These are phyloP conservation scores for Yamadazyma ubonensis DNA, from an alignment of 805 yeast species.

Conservation along the genomic window DNA sequence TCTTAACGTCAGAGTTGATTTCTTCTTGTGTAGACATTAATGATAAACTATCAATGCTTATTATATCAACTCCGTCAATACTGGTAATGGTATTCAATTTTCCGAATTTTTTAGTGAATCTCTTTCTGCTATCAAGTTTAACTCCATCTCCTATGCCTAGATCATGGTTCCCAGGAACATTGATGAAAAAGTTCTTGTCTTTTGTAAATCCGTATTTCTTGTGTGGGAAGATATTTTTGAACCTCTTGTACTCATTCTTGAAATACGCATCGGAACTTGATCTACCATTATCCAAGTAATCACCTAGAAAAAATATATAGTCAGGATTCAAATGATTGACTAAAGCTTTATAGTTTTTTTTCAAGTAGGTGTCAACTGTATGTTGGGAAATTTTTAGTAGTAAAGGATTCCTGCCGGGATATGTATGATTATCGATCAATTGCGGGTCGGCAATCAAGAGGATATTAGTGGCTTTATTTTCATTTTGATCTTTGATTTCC, in stretches of 20 bases:
- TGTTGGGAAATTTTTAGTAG: conserved; percentile 37
- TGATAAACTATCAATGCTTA: conserved; percentile 75
- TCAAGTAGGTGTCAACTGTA: conserved; percentile 40
- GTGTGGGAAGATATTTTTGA: conserved; percentile 29
- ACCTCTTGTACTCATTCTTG: conserved; percentile 27
- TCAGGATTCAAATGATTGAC: conserved; percentile 33
- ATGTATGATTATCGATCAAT: conserved; percentile 44
- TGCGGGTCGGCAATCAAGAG: conserved; percentile 46
- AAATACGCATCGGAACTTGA: conserved; percentile 32
- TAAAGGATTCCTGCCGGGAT: conserved; percentile 36
- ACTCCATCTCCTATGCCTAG: conserved; percentile 84
- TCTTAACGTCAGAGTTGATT: conserved; percentile 49
- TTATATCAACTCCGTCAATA: conserved; percentile 32
- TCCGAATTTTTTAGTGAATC: conserved; percentile 36
- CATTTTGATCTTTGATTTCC: not conserved
- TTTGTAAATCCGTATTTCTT: conserved; percentile 16
- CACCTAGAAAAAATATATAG: conserved; percentile 41
- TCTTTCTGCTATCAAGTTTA: conserved; percentile 34
- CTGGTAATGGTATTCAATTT: conserved; percentile 23
- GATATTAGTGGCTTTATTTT: conserved; percentile 22
- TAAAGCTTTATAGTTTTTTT: conserved; percentile 37
- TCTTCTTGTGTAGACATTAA: conserved; percentile 52
- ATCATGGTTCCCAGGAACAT: conserved; percentile 90
- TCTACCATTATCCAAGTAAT: conserved; percentile 43
- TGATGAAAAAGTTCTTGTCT: conserved; percentile 29